Evolutionary conservation across 2,329 filamentous ascomycete species (phyloP), one percentile per base, ranked within the genome.

Genomic region (Trichoderma afroharzianum): DNA sequence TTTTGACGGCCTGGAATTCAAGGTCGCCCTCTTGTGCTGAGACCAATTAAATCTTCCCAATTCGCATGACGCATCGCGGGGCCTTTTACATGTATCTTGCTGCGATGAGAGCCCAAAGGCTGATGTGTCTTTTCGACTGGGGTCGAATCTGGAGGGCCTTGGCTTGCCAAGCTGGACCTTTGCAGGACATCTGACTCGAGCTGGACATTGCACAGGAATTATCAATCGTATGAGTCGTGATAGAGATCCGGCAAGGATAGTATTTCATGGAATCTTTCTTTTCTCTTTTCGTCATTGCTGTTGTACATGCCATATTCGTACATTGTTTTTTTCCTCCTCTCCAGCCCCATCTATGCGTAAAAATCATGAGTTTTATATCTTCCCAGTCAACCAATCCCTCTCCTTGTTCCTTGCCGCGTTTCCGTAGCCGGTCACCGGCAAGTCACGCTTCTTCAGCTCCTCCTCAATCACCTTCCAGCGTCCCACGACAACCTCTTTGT

Each of bases 381-480:
- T 82, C 24, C 84, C 84, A 73, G 76, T 76, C 32, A 86, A 73
- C 79, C 83, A 84, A n/a, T 80, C 74, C 68, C 80, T 76, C 79
- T 87, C 85, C 77, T 78, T 83, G 74, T 82, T 82, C 78, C 81
- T 82, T 15, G 78, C 74, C 62, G 81, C 74, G 8, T 80, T 79
- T 9, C 79, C 80, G 62, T 83, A 82, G 3, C 88, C 88, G 4
- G 82, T 83, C 18, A 89, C 82, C 8, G 91, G 88, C 75, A 95
- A 79, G 18, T 86, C 87, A 70, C 90, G 85, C 78, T 87, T 85
- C 77, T 82, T 82, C 74, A 95, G 83, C 81, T 93, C 91, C 77
- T 90, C 84, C 80, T 92, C 87, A 77, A 95, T 93, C 63, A 94
- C 81, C 88, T 96, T 96, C 88, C 91, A 93, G 77, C 93, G 86